phyloP scores from a whole-genome alignment of 1,284 basidiomycete genomes.

The Quambalaria eucalypti region DNA sequence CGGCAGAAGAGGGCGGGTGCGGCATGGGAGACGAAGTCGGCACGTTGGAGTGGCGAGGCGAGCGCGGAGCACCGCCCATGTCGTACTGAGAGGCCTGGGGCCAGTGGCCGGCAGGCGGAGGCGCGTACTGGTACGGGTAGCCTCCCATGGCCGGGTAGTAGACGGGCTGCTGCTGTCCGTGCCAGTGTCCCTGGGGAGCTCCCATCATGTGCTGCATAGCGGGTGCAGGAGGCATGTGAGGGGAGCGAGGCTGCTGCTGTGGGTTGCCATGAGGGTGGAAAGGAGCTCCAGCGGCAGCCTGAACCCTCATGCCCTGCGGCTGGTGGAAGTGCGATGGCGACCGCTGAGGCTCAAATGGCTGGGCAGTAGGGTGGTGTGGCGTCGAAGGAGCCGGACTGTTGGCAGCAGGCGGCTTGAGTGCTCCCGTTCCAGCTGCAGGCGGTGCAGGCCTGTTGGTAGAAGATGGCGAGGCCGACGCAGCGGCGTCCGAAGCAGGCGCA shows the following conservation, averaged over 20 bases:
- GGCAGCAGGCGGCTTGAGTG: not conserved
- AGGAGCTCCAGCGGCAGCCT: slow-evolving; percentile 2
- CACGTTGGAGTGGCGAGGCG: slow-evolving; percentile 35
- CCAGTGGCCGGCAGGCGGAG: slow-evolving; percentile 18
- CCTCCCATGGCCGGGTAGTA: slow-evolving; percentile 29
- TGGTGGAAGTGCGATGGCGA: slow-evolving; percentile 24
- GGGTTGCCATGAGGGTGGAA: slow-evolving; percentile 15
- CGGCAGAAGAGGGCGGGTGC: slow-evolving; percentile 14
- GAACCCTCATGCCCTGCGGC: slow-evolving; percentile 1
- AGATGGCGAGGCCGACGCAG: slow-evolving; percentile 8
- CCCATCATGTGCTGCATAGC: slow-evolving; percentile 37
- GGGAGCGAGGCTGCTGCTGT: slow-evolving; percentile 32
- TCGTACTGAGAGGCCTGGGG: slow-evolving; percentile 21
- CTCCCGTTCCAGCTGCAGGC: not conserved
- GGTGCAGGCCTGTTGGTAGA: not conserved
- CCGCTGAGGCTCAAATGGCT: slow-evolving; percentile 29
- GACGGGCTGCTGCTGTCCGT: slow-evolving; percentile 16
- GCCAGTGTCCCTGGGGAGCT: slow-evolving; percentile 7
- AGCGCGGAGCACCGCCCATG: too few species aligned
- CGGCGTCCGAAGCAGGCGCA: slow-evolving; percentile 2
- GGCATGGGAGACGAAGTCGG: slow-evolving; percentile 33
- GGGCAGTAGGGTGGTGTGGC: slow-evolving; percentile 19
- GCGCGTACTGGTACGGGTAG: slow-evolving; percentile 30
- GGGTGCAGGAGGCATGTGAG: slow-evolving; percentile 27
- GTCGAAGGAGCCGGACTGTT: not conserved